Percentiles rank a stretch among this genome's conserved stretches.
Conservation (phyloP, 1,139 yeast species). For the Yamadazyma triangularis region DNA sequence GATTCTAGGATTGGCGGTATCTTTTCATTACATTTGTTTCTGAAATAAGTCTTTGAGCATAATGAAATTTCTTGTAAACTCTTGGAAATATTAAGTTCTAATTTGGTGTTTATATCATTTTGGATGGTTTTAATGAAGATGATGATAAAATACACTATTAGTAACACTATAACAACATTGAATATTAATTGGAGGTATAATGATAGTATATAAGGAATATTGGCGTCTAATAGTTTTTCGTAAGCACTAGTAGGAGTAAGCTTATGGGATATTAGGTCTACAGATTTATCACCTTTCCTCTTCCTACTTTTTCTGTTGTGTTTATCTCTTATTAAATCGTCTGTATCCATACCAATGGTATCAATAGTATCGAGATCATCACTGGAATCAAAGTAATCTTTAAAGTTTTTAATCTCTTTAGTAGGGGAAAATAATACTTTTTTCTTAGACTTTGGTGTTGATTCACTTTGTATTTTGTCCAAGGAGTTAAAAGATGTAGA, state of each 20-base stretch:
- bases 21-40: constrained; percentile 59
- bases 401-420: constrained; percentile 19
- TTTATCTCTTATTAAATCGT: not conserved
- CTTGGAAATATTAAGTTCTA: constrained; percentile 60
- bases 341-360: not conserved
- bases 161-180: constrained; percentile 55
- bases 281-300: not conserved
- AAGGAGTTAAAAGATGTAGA: not conserved
- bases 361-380: constrained; percentile 6
- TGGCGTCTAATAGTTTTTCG: constrained; percentile 37
- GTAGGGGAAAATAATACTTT: constrained; percentile 40
- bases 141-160: constrained; percentile 51
- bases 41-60: constrained; percentile 66
- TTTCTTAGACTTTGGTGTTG: constrained; percentile 12
- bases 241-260: constrained; percentile 9
- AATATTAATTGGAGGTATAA: constrained; percentile 67
- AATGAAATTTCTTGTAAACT: constrained; percentile 61
- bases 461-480: constrained; percentile 8
- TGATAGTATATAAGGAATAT: constrained; percentile 62
- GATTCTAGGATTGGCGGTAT: constrained; percentile 70
- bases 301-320: not conserved
- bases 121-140: constrained; percentile 57
- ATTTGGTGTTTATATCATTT: constrained; percentile 65
- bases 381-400: constrained; percentile 16
- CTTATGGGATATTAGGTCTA: too few species aligned